A percentile compares a stretch with the other conserved stretches of the same genome.
These are phyloP conservation scores for Carnegiea gigantea DNA, from an alignment of 179 eudicot genomes.

Conservation along the genomic window DNA sequence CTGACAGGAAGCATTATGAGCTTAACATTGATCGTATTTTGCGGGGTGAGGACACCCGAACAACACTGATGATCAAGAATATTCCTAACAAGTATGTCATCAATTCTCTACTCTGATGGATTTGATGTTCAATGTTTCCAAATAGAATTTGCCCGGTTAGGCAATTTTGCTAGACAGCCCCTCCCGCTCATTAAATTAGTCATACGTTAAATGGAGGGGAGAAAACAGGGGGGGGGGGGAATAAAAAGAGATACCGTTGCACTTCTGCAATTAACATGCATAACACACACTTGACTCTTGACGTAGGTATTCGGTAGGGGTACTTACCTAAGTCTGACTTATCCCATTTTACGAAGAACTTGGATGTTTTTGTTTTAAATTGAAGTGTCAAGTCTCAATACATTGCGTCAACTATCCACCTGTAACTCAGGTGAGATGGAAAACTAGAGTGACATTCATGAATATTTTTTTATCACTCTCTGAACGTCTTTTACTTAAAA, in stretches of 20 bases:
- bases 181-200: too few species aligned
- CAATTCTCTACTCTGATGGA: slow-evolving; percentile 5
- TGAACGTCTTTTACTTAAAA: not conserved
- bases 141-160: too few species aligned
- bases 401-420: not conserved
- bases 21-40: slow-evolving; percentile 70
- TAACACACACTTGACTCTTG: not conserved
- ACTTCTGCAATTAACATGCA: not conserved
- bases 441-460: too few species aligned
- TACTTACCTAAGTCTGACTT: not conserved
- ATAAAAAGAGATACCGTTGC: not conserved
- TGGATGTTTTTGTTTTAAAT: not conserved
- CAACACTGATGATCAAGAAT: slow-evolving; percentile 77
- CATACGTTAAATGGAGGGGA: not conserved
- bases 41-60: slow-evolving; percentile 59
- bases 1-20: slow-evolving; percentile 69
- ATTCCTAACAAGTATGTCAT: slow-evolving; percentile 74
- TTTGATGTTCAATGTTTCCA: not conserved
- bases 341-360: not conserved
- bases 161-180: not conserved
- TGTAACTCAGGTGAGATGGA: not conserved
- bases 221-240: not conserved
- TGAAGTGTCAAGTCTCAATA: not conserved
- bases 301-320: not conserved
- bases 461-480: not conserved